Conservation (phyloP, 148 eudicot species). For the Nyssa sinensis region DNA sequence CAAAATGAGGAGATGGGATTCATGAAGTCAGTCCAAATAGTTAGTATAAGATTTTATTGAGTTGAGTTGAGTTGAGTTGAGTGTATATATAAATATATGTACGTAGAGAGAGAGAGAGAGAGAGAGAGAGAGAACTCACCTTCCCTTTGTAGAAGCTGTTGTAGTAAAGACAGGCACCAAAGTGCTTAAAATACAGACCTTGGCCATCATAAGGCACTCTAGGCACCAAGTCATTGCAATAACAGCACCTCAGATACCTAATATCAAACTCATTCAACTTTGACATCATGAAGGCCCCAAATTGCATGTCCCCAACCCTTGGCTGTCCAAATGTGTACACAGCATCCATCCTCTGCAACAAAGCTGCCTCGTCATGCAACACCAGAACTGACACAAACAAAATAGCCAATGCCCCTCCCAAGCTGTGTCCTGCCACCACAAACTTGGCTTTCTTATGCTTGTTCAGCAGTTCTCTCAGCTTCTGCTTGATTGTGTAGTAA, state of each 20-base stretch:
- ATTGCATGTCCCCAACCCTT: constrained; percentile 39
- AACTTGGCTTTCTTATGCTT: constrained; percentile 28
- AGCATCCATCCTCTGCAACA: constrained; percentile 35
- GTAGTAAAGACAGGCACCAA: constrained; percentile 31
- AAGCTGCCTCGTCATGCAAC: constrained; percentile 29
- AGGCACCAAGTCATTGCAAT: constrained; percentile 40
- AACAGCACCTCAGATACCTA: constrained; percentile 33
- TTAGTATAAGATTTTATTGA: no score
- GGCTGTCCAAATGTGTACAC: constrained; percentile 52
- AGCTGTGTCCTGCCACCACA: constrained; percentile 49
- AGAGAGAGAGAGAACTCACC: constrained; percentile 9
- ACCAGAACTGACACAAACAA: constrained; percentile 28
- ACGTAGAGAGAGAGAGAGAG: not conserved
- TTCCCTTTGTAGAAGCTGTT: constrained; percentile 30
- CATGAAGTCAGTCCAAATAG: no score
- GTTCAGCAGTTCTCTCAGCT: constrained; percentile 15
- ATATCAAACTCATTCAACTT: constrained; percentile 14
- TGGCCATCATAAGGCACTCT: constrained; percentile 33
- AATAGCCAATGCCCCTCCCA: constrained; percentile 45
- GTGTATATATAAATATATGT: no score
- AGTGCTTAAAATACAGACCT: constrained; percentile 32
- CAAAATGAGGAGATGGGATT: no score
- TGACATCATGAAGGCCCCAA: constrained; percentile 24
- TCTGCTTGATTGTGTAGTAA: constrained; percentile 30
- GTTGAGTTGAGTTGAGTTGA: no score